Percentiles rank a stretch among this genome's conserved stretches.
Conservation (phyloP, 1,284 basidiomycete species). For the Golubevia sp. region DNA sequence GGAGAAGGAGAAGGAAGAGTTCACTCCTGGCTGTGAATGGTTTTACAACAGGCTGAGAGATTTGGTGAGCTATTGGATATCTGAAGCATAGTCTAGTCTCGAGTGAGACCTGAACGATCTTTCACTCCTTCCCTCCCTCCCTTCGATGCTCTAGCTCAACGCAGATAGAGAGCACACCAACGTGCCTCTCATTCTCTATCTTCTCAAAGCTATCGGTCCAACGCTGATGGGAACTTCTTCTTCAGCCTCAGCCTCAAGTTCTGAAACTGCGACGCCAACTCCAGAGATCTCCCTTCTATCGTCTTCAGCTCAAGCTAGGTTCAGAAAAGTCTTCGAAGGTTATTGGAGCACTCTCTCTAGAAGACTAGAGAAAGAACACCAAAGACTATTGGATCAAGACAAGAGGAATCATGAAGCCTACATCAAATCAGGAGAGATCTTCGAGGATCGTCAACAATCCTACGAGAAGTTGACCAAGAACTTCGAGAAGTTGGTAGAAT, state of each 20-base stretch:
- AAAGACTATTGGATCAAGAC: conserved; percentile 95
- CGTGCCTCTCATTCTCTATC: conserved; percentile 78
- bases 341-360: conserved; percentile 91
- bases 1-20: neutral
- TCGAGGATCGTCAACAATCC: conserved; percentile 96
- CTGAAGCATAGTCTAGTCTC: conserved; percentile 12
- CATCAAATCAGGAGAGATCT: conserved; percentile 96
- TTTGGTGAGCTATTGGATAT: conserved; percentile 68
- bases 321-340: conserved; percentile 87
- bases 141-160: conserved; percentile 69
- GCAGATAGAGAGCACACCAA: conserved; percentile 85
- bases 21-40: conserved; percentile 67
- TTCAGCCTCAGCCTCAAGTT: conserved; percentile 63
- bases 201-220: conserved; percentile 81
- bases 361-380: conserved; percentile 85
- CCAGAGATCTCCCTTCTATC: conserved; percentile 78
- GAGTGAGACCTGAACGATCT: too few relatives aligned
- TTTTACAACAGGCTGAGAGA: conserved; percentile 60
- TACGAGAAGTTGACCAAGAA: conserved; percentile 97
- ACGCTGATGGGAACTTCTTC: conserved; percentile 77
- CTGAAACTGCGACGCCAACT: conserved; percentile 26
- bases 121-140: neutral
- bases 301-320: conserved; percentile 80
- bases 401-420: conserved; percentile 96
- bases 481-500: conserved; percentile 77